phyloP scores from a whole-genome alignment of 805 yeast genomes.

The Teunomyces gatunensis region DNA sequence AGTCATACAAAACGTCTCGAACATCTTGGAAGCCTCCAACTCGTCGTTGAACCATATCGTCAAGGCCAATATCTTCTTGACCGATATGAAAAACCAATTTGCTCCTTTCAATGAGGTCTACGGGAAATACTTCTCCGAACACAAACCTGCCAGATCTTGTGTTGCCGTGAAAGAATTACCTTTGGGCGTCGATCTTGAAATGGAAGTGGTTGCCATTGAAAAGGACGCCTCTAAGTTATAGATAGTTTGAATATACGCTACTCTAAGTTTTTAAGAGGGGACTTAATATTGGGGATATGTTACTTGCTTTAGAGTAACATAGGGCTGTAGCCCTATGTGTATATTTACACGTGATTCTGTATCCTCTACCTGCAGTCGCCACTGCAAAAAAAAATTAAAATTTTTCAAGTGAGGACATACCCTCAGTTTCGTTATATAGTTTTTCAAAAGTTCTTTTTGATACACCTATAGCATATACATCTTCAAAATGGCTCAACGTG shows the following conservation, averaged over 20 bases:
- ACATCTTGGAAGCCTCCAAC: constrained; percentile 80
- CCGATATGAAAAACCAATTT: constrained; percentile 80
- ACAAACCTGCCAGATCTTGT: constrained; percentile 96
- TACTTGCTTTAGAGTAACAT: too few relatives aligned
- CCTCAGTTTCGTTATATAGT: constrained; percentile 5
- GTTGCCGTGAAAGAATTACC: constrained; percentile 93
- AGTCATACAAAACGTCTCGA: constrained; percentile 62
- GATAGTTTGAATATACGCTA: not conserved
- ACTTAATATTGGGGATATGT: too few relatives aligned
- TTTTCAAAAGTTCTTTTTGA: constrained; percentile 12
- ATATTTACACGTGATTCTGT: not conserved
- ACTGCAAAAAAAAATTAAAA: not conserved
- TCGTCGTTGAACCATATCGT: constrained; percentile 80
- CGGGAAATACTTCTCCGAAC: constrained; percentile 68
- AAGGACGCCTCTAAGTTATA: constrained; percentile 36
- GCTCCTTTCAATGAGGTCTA: constrained; percentile 84
- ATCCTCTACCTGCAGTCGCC: not conserved
- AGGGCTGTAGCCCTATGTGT: not conserved
- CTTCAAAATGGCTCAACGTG: constrained; percentile 95
- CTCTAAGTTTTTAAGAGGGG: not conserved
- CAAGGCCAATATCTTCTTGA: constrained; percentile 84
- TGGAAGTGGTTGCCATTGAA: constrained; percentile 90
- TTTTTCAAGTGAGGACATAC: constrained; percentile 3
- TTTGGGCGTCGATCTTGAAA: constrained; percentile 80
- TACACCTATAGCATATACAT: constrained; percentile 17